Evolutionary conservation across 1,284 basidiomycete species (phyloP).

Genomic region (Golubevia sp.): DNA sequence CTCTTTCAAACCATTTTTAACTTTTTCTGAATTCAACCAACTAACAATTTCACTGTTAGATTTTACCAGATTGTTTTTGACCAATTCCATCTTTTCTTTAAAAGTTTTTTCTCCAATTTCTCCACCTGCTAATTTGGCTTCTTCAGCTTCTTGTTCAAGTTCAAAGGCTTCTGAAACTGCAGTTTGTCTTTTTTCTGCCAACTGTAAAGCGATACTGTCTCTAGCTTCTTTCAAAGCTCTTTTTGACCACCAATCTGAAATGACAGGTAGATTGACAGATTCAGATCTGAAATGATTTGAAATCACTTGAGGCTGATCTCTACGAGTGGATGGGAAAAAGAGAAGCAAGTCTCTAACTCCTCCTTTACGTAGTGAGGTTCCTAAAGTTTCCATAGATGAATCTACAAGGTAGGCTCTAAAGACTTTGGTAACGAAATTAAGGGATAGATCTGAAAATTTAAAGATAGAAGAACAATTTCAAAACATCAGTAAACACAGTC

Average conservation of each 20-base stretch:
- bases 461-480: background rate
- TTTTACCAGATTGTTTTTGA: background rate
- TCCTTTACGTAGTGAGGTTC: constrained; percentile 71
- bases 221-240: too few species aligned
- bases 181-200: too few species aligned
- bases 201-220: too few species aligned
- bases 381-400: constrained; percentile 71
- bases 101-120: too few species aligned
- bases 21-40: constrained; percentile 18
- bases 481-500: background rate
- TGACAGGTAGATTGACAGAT: too few species aligned
- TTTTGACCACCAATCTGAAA: too few species aligned
- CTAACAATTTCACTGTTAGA: constrained; percentile 17
- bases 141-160: too few species aligned
- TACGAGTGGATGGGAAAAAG: constrained; percentile 82
- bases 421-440: constrained; percentile 77
- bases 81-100: background rate
- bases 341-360: constrained; percentile 81
- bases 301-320: too few species aligned
- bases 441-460: constrained; percentile 67
- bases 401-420: constrained; percentile 79
- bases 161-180: too few species aligned
- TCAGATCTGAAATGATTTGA: too few species aligned
- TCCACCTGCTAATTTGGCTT: too few species aligned
- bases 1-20: constrained; percentile 4